Evolutionary conservation across 75 land plant genomes (phyloP), one percentile per base, ranked within the genome.

Genomic region (Sequoia sempervirens): DNA sequence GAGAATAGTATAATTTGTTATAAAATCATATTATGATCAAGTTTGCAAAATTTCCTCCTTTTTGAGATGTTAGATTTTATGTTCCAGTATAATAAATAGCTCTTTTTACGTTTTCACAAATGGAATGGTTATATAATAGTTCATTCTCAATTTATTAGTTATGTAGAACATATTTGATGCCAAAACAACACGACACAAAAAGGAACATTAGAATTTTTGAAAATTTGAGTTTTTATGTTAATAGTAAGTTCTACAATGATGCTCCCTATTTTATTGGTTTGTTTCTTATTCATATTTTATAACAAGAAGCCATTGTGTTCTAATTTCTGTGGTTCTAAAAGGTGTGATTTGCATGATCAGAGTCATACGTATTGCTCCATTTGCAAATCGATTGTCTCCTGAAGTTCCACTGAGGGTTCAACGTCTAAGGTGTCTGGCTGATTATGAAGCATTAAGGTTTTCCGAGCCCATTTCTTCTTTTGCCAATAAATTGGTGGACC

Each of bases 341-440:
- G 30, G 15, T 81, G 28, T 34, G 18, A 15, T 47, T 70, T 11
- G 66, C n/a, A 83, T 80, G 34, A 78, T 83, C 90, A 94, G 98
- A 80, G 92, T 90, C 18, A 89, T 96, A 72, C 89, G 96, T 9
- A 90, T 96, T 32, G 80, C 93, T 23, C 98, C 98, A 18, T 96
- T 96, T 89, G 98, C 98, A 56, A 96, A 96, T 86, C 92, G 98
- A 75, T 76, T 96, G 84, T 82, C 98, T 36, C 88, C 85, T 79
- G 90, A 89, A 54, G 87, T 92, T 74, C 95, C 94, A 32, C 87
- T 86, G 34, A 83, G 80, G 46, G 81, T 94, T 69, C 98, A 93
- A 82, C 88, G 84, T 34, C 75, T 96, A 7, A 89, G 98, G 83
- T 96, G 98, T 84, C 82, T 89, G 5, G 89, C 96, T 15, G 93